These are phyloP conservation scores for Ogataea ganodermae DNA, from an alignment of 805 yeast species.

Conservation along the genomic window DNA sequence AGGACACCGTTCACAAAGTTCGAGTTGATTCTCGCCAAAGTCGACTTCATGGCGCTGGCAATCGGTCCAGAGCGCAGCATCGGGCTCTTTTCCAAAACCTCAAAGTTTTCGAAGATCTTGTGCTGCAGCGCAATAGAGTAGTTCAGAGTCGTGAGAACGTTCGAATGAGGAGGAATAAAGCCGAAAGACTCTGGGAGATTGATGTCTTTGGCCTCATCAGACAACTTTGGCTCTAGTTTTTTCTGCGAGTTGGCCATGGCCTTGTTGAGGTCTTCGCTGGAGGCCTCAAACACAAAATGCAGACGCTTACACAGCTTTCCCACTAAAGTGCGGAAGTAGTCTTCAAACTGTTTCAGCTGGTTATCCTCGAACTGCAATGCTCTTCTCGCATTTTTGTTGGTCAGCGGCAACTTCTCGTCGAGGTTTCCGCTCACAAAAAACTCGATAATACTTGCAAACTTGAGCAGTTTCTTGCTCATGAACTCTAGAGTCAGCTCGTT, in stretches of 20 bases:
- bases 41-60: slow-evolving; percentile 23
- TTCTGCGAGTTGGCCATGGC: slow-evolving; percentile 13
- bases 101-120: slow-evolving; percentile 36
- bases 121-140: slow-evolving; percentile 50
- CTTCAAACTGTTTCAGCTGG: slow-evolving; percentile 43
- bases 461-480: slow-evolving; percentile 42
- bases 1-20: slow-evolving; percentile 31
- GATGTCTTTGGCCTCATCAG: slow-evolving; percentile 10
- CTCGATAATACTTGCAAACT: slow-evolving; percentile 56
- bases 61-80: slow-evolving; percentile 38
- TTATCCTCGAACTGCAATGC: slow-evolving; percentile 44
- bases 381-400: slow-evolving; percentile 22
- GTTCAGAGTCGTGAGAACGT: slow-evolving; percentile 58
- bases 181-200: slow-evolving; percentile 40
- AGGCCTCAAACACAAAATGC: slow-evolving; percentile 31
- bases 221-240: slow-evolving; percentile 8
- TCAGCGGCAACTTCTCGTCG: slow-evolving; percentile 31
- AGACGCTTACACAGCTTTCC: slow-evolving; percentile 32
- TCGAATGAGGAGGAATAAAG: slow-evolving; percentile 65
- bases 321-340: slow-evolving; percentile 30
- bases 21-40: slow-evolving; percentile 25
- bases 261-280: slow-evolving; percentile 42
- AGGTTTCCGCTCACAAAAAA: slow-evolving; percentile 50
- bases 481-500: slow-evolving; percentile 34
- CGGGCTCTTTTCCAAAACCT: slow-evolving; percentile 45